Evolutionary conservation across 805 yeast genomes (phyloP), one percentile per base, ranked within the genome.

Genomic region (Metschnikowia lochheadii): DNA sequence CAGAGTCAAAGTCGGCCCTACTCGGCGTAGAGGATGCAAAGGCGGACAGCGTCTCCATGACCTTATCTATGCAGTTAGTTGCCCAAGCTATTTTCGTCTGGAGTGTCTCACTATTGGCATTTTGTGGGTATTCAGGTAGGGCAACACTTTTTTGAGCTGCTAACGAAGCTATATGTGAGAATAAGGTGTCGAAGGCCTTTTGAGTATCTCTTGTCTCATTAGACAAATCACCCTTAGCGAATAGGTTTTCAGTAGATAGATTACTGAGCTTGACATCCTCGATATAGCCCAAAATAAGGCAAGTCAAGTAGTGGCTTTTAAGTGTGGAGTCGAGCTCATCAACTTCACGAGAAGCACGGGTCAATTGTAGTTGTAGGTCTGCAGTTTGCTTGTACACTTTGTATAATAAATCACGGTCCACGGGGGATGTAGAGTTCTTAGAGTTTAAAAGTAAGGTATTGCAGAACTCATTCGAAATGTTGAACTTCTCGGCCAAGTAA

Each of bases 271-370:
- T 66, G 13, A 73, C 66, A 57, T 72, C 77, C 53, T 77, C 79
- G 15, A 77, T 68, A 57, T 77, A 76, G 2, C 82, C 81, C 53
- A 77, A 62, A 14, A 73, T 73, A 42, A 76, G 67, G 32, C 78
- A 72, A 0, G 78, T 68, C 46, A 75, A 56, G 49, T 76, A 72
- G 56, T 78, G 82, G 53, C 70, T 68, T 48, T 63, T 66, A 46
- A 77, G 58, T 42, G 56, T 58, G 11, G 58, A 43, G 8, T 56
- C 57, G 40, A 71, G 60, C 2, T 50, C 53, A 13, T 65, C 69
- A 39, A 72, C 57, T 40, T 71, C 76, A 13, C 58, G 56, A 38
- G 60, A 56, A 10, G 61, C 56, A 10, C 53, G 47, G 21, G 58
- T 54, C 29, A 70, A 55, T 46, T 70, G 68, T 48, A 62, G 56